Conservation (phyloP, 192 early-diverging fungal species). For the Gamsiella multidivaricata region DNA sequence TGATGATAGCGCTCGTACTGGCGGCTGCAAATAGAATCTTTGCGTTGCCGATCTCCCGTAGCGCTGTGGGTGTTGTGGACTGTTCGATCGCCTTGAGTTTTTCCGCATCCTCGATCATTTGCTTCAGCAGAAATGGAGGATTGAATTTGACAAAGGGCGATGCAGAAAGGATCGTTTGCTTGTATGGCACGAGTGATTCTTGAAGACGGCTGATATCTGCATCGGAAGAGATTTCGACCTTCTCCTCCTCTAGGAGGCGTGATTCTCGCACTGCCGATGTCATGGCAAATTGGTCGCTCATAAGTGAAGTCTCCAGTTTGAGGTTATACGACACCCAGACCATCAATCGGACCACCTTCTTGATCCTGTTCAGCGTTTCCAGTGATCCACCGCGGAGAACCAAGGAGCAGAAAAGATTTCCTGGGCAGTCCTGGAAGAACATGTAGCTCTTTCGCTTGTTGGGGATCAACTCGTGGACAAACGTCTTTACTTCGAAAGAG, state of each 20-base stretch:
- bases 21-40: constrained; percentile 25
- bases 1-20: constrained; percentile 20
- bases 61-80: constrained; percentile 13
- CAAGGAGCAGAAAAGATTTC: constrained; percentile 85
- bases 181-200: constrained; percentile 66
- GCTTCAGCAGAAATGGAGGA: constrained; percentile 82
- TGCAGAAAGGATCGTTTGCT: constrained; percentile 83
- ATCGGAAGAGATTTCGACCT: constrained; percentile 34
- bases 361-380: constrained; percentile 75
- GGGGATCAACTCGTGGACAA: constrained; percentile 82
- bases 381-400: constrained; percentile 87
- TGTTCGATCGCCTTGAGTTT: constrained; percentile 53
- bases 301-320: constrained; percentile 83
- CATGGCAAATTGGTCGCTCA: constrained; percentile 82
- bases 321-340: constrained; percentile 90
- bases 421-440: constrained; percentile 87
- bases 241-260: constrained; percentile 19
- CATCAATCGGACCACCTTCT: constrained; percentile 85
- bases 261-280: constrained; percentile 43
- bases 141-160: constrained; percentile 90
- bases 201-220: constrained; percentile 45
- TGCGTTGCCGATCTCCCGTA: constrained; percentile 45
- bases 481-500: constrained; percentile 81
- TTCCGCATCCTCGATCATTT: constrained; percentile 70
- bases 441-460: constrained; percentile 88